Evolutionary conservation across 2,329 filamentous ascomycete species (phyloP).

Genomic region (Seiridium cupressi): DNA sequence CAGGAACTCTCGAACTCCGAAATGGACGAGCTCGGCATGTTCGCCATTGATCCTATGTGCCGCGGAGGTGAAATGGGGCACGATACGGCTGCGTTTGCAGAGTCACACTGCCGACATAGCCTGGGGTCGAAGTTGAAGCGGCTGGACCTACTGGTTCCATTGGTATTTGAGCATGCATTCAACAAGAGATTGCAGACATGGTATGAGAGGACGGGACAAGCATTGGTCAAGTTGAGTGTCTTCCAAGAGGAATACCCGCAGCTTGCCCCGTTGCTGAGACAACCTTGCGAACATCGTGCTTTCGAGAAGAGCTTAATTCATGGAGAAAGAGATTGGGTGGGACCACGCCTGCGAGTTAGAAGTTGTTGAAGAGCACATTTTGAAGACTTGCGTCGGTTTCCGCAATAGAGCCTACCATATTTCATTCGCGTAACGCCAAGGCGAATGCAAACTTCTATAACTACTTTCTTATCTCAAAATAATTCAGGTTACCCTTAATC

Average conservation of each 20-base stretch:
- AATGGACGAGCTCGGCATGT: constrained; percentile 25
- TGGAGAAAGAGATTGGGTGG: constrained; percentile 35
- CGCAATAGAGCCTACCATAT: no score
- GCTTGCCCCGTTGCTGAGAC: constrained; percentile 16
- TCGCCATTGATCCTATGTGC: constrained; percentile 18
- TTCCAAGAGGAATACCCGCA: constrained; percentile 20
- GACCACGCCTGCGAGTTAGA: not conserved
- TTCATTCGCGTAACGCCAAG: no score
- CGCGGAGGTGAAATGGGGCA: constrained; percentile 25
- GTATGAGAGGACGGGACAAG: constrained; percentile 26
- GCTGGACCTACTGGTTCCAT: constrained; percentile 25
- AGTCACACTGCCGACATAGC: constrained; percentile 14
- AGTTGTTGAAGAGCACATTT: not conserved
- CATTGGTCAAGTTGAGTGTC: constrained; percentile 12
- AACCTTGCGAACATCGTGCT: constrained; percentile 20
- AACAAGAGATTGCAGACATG: constrained; percentile 24
- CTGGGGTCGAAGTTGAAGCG: constrained; percentile 13
- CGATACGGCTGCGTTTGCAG: constrained; percentile 24
- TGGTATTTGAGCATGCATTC: constrained; percentile 20
- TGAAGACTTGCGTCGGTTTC: no score
- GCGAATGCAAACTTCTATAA: no score
- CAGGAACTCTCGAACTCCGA: constrained; percentile 10
- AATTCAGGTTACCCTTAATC: no score
- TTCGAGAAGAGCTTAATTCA: constrained; percentile 21
- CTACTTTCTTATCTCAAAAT: no score